phyloP scores from a whole-genome alignment of 306 rosid species.

The Casuarina glauca region DNA sequence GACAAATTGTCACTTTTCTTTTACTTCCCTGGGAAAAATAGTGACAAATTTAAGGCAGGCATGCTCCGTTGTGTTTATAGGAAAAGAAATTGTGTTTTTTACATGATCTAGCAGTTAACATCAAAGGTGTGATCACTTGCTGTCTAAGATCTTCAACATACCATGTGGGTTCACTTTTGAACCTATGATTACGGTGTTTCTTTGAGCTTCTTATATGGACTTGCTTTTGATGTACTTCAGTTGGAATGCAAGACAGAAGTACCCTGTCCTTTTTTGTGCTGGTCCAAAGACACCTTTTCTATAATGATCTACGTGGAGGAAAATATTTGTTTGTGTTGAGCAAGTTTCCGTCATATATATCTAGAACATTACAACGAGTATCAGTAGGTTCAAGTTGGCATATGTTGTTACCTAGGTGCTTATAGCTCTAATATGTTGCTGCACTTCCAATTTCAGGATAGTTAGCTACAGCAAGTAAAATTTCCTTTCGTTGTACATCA shows the following conservation, averaged over 20 bases:
- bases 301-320: neutral
- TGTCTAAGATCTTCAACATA: neutral
- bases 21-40: neutral
- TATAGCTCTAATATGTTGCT: neutral
- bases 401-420: neutral
- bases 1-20: neutral
- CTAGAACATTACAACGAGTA: neutral
- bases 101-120: constrained; percentile 7
- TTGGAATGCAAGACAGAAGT: neutral
- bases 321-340: neutral
- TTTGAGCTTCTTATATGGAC: neutral
- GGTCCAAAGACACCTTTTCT: neutral
- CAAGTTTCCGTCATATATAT: neutral
- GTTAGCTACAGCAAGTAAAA: constrained; percentile 5
- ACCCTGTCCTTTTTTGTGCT: neutral
- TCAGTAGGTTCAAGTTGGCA: neutral
- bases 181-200: neutral
- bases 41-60: neutral
- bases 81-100: constrained; percentile 6
- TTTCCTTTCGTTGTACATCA: constrained; percentile 4
- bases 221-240: neutral
- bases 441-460: neutral
- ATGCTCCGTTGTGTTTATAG: constrained; percentile 5
- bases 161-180: neutral
- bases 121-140: neutral